Evolutionary conservation across 306 rosid genomes (phyloP).

Genomic region (Cucurbita maxima): DNA sequence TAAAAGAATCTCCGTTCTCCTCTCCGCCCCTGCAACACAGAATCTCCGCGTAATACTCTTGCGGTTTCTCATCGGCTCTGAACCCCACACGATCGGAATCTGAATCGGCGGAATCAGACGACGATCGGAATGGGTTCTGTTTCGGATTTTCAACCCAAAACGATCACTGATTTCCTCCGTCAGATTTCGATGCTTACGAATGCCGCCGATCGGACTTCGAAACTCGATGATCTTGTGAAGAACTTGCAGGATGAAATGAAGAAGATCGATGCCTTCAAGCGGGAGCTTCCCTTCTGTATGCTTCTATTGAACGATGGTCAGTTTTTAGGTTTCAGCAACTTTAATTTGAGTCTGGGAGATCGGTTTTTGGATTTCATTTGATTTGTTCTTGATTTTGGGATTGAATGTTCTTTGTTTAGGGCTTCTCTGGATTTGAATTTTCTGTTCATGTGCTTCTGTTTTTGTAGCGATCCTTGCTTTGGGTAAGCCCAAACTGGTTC

Average conservation of each 20-base stretch:
- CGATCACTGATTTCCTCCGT: slow-evolving; percentile 49
- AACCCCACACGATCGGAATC: too few species aligned
- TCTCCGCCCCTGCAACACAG: slow-evolving; percentile 7
- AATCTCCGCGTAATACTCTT: slow-evolving; percentile 27
- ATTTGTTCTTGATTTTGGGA: background rate
- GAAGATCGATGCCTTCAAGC: slow-evolving; percentile 86
- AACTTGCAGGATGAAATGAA: slow-evolving; percentile 56
- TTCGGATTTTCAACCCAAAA: slow-evolving; percentile 34
- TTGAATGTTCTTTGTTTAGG: background rate
- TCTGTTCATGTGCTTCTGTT: background rate
- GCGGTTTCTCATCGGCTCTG: background rate
- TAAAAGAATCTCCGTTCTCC: too few species aligned
- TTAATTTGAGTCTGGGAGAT: background rate
- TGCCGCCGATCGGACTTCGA: slow-evolving; percentile 24
- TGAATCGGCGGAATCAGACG: too few species aligned
- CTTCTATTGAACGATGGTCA: slow-evolving; percentile 66
- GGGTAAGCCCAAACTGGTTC: slow-evolving; percentile 42
- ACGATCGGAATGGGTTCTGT: slow-evolving; percentile 14
- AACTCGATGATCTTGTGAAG: slow-evolving; percentile 31
- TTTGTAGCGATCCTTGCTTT: slow-evolving; percentile 48
- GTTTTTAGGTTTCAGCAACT: background rate
- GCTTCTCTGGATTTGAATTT: background rate
- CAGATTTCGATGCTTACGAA: slow-evolving; percentile 25
- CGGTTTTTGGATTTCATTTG: background rate
- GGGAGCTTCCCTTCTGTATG: slow-evolving; percentile 93